These are phyloP conservation scores for Venturia carpophila DNA, from an alignment of 2,329 filamentous ascomycete genomes.

Conservation along the genomic window DNA sequence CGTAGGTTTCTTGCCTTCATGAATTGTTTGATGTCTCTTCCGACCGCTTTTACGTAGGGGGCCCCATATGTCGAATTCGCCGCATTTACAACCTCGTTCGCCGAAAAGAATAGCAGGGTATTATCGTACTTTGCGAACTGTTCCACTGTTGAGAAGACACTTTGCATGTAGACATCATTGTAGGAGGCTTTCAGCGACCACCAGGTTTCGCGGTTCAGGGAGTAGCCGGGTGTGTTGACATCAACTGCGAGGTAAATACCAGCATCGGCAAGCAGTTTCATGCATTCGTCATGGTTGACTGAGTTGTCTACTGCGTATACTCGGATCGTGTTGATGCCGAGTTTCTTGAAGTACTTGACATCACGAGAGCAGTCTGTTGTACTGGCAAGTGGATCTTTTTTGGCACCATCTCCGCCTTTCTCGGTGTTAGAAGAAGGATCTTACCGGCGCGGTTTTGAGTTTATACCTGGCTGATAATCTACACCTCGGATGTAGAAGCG, in stretches of 20 bases:
- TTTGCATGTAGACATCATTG: slow-evolving; percentile 61
- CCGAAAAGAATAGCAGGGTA: slow-evolving; percentile 76
- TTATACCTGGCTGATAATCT: slow-evolving; percentile 55
- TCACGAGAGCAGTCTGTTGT: slow-evolving; percentile 64
- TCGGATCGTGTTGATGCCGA: slow-evolving; percentile 85
- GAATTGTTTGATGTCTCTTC: slow-evolving; percentile 74
- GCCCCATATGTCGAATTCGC: slow-evolving; percentile 54
- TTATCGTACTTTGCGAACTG: slow-evolving; percentile 76
- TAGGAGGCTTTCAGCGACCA: slow-evolving; percentile 14
- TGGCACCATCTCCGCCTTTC: slow-evolving; percentile 6
- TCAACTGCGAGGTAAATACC: slow-evolving; percentile 90
- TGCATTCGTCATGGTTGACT: slow-evolving; percentile 72
- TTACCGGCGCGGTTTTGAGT: neutral
- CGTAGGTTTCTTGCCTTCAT: slow-evolving; percentile 63
- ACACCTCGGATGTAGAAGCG: slow-evolving; percentile 55
- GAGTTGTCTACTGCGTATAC: slow-evolving; percentile 91
- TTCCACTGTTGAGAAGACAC: slow-evolving; percentile 81
- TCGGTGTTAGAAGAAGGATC: neutral
- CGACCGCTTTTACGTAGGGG: slow-evolving; percentile 64
- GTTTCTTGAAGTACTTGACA: slow-evolving; percentile 70
- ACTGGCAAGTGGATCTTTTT: slow-evolving; percentile 68
- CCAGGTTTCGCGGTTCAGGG: slow-evolving; percentile 58
- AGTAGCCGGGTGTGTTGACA: slow-evolving; percentile 83
- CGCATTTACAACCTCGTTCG: slow-evolving; percentile 70
- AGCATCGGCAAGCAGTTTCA: slow-evolving; percentile 69